Percentiles rank a stretch among this genome's conserved stretches.
Conservation (phyloP, 805 yeast species). For the Suhomyces sp. region DNA sequence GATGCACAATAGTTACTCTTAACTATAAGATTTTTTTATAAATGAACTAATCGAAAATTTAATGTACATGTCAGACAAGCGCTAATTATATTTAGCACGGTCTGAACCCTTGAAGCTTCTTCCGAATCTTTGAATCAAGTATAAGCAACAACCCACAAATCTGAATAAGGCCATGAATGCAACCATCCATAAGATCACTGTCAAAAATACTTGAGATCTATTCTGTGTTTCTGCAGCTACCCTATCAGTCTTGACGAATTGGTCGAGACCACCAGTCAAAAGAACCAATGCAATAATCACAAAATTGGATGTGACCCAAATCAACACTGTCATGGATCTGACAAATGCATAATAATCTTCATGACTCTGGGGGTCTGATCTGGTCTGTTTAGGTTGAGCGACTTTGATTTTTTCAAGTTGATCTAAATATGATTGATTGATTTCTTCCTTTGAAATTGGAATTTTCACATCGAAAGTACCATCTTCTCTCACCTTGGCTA, state of each 20-base stretch:
- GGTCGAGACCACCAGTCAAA: constrained; percentile 45
- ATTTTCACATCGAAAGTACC: constrained; percentile 58
- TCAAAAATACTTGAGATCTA: constrained; percentile 43
- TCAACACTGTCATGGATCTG: constrained; percentile 45
- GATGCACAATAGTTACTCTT: too few relatives aligned
- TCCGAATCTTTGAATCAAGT: constrained; percentile 41
- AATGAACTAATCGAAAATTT: too few relatives aligned
- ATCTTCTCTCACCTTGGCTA: constrained; percentile 50
- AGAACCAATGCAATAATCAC: constrained; percentile 42
- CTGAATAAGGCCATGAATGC: constrained; percentile 61
- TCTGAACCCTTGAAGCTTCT: constrained; percentile 22
- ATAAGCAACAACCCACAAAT: constrained; percentile 51
- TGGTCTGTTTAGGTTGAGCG: constrained; percentile 37
- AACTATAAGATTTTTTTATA: too few relatives aligned
- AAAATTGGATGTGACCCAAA: constrained; percentile 47
- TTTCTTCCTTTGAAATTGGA: constrained; percentile 48
- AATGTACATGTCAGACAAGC: too few relatives aligned
- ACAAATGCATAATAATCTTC: constrained; percentile 48
- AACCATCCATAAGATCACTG: constrained; percentile 60
- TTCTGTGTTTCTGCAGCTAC: too few relatives aligned
- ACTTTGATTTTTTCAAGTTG: constrained; percentile 53
- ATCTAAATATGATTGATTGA: constrained; percentile 52
- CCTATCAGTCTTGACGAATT: constrained; percentile 27
- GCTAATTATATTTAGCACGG: too few relatives aligned
- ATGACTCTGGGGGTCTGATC: constrained; percentile 26